Base-by-base conservation (phyloP, 192 early-diverging fungal genomes). In the Linnemannia schmuckeri region DNA sequence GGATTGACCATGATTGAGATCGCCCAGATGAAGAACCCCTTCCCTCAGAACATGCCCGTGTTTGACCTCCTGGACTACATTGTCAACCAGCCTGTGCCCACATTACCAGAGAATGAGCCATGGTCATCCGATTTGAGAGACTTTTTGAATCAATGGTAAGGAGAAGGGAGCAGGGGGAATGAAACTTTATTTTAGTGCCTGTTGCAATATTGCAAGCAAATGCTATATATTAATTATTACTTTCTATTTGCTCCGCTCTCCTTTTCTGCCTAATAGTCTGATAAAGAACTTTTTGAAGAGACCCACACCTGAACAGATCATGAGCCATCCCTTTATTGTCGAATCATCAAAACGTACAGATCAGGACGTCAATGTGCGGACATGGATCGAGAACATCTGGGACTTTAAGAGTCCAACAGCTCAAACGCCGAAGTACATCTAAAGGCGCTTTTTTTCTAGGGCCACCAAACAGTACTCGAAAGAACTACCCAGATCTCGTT, bases 41-140 rank as follows among this genome's bases (percentile, higher is more conserved):
- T 97, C 83, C 98, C 97, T 61, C 93, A 93, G 15, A 88, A 94
- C 82, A 85, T 97, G 47, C 92, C 96, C 10, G 96, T 96, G 12
- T 97, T 99, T 88, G 99, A 99, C 88, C 90, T 99, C 33, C 88
- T 99, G 73, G 94, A 97, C 80, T 97, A 95, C 81, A 99, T 99
- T 77, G 95, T 96, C 5, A 95, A 97, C 75, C 94, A 97, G 82
- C 96, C 97, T 2, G 94, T 96, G 24, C 98, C 97, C 20, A 88
- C 91, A 61, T 90, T 97, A 71, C 91, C 92, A 47, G 82, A 91
- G n/a, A 93, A 94, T 78, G 91, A 90, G 85, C 90, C 90, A 40
- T 91, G 89, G 73, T 90, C 92, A 12, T 80, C 78, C 10, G 92
- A 94, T 68, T 93, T 96, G 68, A 94, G 93, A 76, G 91, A 91